Base-by-base conservation (phyloP, 108 stramenopile species). In the Conticribra guillardii region DNA sequence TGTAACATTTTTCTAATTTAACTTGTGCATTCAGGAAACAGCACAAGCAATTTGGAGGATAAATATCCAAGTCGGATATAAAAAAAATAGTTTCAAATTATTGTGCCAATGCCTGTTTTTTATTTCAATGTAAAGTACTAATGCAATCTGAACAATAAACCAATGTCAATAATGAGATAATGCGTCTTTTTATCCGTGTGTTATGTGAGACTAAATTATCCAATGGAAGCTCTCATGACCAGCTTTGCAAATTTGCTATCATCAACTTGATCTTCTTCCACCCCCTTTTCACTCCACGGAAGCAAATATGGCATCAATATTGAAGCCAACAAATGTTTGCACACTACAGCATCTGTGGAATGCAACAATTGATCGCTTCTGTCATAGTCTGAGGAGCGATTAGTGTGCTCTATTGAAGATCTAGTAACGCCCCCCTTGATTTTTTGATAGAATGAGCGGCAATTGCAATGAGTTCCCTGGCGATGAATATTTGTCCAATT, bases 291-390 rank as follows among this genome's bases (percentile, higher is more conserved):
- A 31, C 67, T 67, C 74, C 74, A 76, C 18, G 64, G 76, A 21
- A 78, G 64, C 28, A 78, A 31, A 67, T 78, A 64, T 9, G 76
- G 76, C 76, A 78, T 78, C n/a, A 78, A 62, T 45, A 69, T 65
- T 19, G 60, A 55, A 22, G 76, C 76, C 33, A 78, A 64, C 16
- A 78, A 53, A 46, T 77, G 76, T 47, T 77, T 77, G 48, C 76
- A 77, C 1, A 62, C n/a, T 18, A 64, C 46, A 57, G 0, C 56
- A 11, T 56, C 31, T 30, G 54, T 34, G 24, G 14, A 32, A 55
- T 49, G 18, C 53, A 15, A 19, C 29, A 49, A 17, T 14, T 18
- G 48, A 58, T 11, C 34, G 26, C n/a, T 47, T n/a, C 28, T 69
- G 48, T 29, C 55, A 30, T 16, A 5, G 17, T 17, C 19, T 27